These are phyloP conservation scores for Globisporangium megalacanthum DNA, from an alignment of 352 stramenopile genomes.

Conservation along the genomic window DNA sequence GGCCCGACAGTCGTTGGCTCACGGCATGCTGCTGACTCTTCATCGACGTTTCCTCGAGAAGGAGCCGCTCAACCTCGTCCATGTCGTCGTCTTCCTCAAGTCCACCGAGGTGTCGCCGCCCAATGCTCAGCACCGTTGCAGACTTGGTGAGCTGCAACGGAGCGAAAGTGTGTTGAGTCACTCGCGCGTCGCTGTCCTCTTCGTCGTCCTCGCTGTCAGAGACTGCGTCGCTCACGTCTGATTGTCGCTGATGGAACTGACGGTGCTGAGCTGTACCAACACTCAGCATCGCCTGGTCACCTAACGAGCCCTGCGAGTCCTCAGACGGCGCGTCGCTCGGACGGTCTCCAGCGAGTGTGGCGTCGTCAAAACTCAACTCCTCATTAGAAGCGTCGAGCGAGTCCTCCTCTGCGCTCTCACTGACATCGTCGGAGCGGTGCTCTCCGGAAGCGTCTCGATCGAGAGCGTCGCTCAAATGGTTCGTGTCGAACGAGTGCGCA, in stretches of 20 bases:
- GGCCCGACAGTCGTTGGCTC: conserved; percentile 10
- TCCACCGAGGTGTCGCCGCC: conserved; percentile 1
- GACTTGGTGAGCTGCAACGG: background rate
- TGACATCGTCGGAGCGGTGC: background rate
- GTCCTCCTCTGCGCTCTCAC: background rate
- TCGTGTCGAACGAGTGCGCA: background rate
- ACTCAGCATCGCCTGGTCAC: background rate
- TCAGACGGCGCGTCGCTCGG: background rate
- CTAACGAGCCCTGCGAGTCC: background rate
- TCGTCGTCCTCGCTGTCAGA: conserved; percentile 6
- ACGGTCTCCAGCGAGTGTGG: background rate
- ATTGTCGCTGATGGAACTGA: background rate
- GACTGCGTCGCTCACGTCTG: background rate
- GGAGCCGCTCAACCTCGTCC: conserved; percentile 25
- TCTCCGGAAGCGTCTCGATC: background rate
- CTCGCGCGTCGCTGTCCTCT: background rate
- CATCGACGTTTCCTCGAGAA: conserved; percentile 13
- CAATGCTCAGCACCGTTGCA: background rate
- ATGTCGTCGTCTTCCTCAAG: conserved; percentile 26
- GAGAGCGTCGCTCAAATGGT: background rate
- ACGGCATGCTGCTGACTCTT: conserved; percentile 4
- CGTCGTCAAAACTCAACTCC: conserved; percentile 1
- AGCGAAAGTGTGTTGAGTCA: background rate
- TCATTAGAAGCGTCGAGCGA: conserved; percentile 2
- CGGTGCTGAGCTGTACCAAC: background rate